Conservation (phyloP, 2,329 filamentous ascomycete genomes). For the Hirsutella minnesotensis region DNA sequence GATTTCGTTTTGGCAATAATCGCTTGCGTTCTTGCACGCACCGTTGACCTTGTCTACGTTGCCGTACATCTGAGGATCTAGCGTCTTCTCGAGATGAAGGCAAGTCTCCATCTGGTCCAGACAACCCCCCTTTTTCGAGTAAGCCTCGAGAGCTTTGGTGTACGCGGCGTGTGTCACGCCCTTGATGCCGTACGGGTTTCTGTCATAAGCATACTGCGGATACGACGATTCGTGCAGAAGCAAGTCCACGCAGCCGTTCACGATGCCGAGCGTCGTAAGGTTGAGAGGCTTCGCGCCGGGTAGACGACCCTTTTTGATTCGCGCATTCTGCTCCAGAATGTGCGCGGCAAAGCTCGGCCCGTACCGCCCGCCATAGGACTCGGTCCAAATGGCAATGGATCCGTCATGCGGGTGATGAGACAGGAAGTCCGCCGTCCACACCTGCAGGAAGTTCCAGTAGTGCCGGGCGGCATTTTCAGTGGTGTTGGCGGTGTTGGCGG, state of each 20-base stretch:
- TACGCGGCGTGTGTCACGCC: conserved; percentile 36
- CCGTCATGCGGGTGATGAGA: conserved; percentile 43
- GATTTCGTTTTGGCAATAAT: conserved; percentile 39
- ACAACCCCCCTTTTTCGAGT: conserved; percentile 34
- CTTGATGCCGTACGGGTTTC: conserved; percentile 45
- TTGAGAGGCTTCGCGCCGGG: conserved; percentile 12
- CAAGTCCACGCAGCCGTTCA: conserved; percentile 59
- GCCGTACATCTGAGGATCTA: conserved; percentile 34
- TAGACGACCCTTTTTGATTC: conserved; percentile 24
- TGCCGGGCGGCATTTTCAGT: conserved; percentile 48
- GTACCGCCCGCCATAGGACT: conserved; percentile 61
- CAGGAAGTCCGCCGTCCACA: conserved; percentile 16
- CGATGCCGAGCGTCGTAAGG: conserved; percentile 52
- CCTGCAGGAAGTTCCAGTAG: conserved; percentile 13
- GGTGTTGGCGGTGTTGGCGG: conserved; percentile 29
- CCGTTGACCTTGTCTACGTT: conserved; percentile 33
- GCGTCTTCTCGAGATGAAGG: conserved; percentile 19
- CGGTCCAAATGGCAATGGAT: conserved; percentile 53
- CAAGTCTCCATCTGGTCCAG: conserved; percentile 40
- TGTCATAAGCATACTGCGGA: conserved; percentile 46
- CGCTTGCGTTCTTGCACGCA: conserved; percentile 38
- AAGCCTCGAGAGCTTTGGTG: conserved; percentile 13
- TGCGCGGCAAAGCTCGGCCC: conserved; percentile 48
- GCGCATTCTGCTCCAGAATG: conserved; percentile 52
- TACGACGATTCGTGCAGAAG: conserved; percentile 46